phyloP scores from a whole-genome alignment of 2,329 filamentous ascomycete genomes.

The Cladosporium sp. region DNA sequence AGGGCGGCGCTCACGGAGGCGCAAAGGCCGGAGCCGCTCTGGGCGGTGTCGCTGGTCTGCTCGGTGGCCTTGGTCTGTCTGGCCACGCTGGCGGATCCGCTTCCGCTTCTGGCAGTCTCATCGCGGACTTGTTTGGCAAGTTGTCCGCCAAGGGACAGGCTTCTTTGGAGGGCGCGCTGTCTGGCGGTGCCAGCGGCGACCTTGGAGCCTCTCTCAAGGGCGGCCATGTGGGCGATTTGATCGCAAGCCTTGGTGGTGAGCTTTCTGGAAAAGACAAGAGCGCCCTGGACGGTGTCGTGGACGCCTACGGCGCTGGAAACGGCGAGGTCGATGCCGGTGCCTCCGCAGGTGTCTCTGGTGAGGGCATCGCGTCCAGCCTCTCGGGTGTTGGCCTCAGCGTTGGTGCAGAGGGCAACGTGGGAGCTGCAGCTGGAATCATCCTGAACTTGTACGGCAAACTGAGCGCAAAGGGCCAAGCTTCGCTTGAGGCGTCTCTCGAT shows the following conservation, averaged over 20 bases:
- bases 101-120: not conserved
- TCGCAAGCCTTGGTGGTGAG: slow-evolving; percentile 13
- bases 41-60: not conserved
- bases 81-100: not conserved
- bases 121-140: slow-evolving; percentile 5
- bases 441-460: not conserved
- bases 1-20: not conserved
- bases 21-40: not conserved
- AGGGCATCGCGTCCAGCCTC: not conserved
- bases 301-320: slow-evolving; percentile 5
- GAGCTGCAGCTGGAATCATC: no score
- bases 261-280: not conserved
- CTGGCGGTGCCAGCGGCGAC: not conserved
- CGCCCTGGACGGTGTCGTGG: not conserved
- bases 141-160: slow-evolving; percentile 6
- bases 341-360: slow-evolving; percentile 20
- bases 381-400: no score
- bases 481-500: not conserved
- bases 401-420: no score
- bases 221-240: slow-evolving; percentile 22
- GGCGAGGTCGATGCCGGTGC: slow-evolving; percentile 3
- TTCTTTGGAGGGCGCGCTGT: not conserved
- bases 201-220: not conserved
- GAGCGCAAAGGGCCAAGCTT: not conserved
- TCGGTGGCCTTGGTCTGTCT: slow-evolving; percentile 5